These are phyloP conservation scores for Tricholoma saponaceum DNA, from an alignment of 768 basidiomycete genomes.

Conservation along the genomic window DNA sequence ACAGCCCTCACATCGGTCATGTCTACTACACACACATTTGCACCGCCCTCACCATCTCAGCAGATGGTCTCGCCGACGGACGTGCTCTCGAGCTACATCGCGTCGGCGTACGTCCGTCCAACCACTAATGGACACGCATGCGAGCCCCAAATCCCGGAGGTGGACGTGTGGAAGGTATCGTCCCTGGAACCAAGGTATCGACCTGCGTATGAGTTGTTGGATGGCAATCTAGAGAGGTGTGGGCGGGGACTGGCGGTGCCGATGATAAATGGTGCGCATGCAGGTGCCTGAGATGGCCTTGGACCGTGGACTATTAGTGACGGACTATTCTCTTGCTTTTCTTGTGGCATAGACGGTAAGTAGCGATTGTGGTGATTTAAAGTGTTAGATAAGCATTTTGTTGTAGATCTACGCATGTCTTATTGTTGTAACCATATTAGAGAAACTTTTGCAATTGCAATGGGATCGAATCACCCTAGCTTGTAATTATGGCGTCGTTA, in stretches of 20 bases:
- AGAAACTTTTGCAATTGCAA: neutral
- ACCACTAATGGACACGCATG: conserved; percentile 1
- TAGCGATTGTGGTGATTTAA: neutral
- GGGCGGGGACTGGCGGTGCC: conserved; percentile 40
- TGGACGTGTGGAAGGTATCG: conserved; percentile 7
- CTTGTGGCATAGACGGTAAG: neutral
- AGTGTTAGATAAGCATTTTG: neutral
- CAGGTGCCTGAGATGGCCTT: neutral
- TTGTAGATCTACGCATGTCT: neutral
- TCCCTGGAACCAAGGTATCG: conserved; percentile 40
- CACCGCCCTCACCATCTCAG: conserved; percentile 6
- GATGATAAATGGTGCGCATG: neutral
- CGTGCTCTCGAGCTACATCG: conserved; percentile 26
- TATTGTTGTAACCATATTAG: neutral
- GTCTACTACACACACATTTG: conserved; percentile 16
- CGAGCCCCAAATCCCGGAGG: conserved; percentile 3
- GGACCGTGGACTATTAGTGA: too few species aligned
- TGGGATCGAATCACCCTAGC: neutral
- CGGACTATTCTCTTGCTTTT: neutral
- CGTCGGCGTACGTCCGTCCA: conserved; percentile 24
- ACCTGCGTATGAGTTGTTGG: conserved; percentile 79
- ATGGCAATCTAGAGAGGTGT: conserved; percentile 70
- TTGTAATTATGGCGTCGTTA: neutral
- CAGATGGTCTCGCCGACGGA: conserved; percentile 20
- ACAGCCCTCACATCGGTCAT: conserved; percentile 20